phyloP scores from a whole-genome alignment of 352 stramenopile species.

The Peronospora belbahrii region DNA sequence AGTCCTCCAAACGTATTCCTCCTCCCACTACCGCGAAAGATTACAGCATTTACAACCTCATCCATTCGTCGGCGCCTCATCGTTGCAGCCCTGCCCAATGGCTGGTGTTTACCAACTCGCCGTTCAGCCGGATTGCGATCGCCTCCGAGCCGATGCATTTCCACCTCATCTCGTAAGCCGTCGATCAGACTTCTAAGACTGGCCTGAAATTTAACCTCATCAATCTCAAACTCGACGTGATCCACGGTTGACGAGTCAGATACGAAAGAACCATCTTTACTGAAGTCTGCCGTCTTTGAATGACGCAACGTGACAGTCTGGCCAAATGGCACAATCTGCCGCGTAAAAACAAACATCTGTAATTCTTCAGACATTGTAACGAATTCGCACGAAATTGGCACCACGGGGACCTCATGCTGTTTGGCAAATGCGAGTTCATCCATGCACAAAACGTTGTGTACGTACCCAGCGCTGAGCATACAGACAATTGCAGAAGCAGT shows the following conservation, averaged over 20 bases:
- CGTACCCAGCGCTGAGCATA: conserved; percentile 62
- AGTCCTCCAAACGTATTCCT: conserved; percentile 17
- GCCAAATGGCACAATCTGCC: conserved; percentile 71
- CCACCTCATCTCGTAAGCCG: conserved; percentile 66
- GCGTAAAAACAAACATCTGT: conserved; percentile 70
- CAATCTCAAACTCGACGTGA: conserved; percentile 41
- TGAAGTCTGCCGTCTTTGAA: conserved; percentile 17
- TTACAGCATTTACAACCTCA: conserved; percentile 52
- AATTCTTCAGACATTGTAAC: conserved; percentile 60
- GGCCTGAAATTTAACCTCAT: conserved; percentile 60
- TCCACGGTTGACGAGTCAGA: conserved; percentile 11
- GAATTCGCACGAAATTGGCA: conserved; percentile 60
- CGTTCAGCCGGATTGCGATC: conserved; percentile 13
- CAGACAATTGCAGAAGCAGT: conserved; percentile 64
- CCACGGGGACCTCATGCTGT: conserved; percentile 52
- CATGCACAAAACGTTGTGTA: conserved; percentile 58
- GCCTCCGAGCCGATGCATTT: conserved; percentile 45
- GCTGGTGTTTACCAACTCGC: conserved; percentile 8
- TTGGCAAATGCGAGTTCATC: conserved; percentile 73
- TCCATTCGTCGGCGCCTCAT: conserved; percentile 26
- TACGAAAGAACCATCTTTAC: conserved; percentile 11
- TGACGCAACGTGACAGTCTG: conserved; percentile 44
- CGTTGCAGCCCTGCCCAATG: conserved; percentile 16
- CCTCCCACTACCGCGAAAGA: conserved; percentile 24
- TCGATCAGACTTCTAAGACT: conserved; percentile 64